phyloP scores from a whole-genome alignment of 352 stramenopile genomes.

The Pythium brachiatum region DNA sequence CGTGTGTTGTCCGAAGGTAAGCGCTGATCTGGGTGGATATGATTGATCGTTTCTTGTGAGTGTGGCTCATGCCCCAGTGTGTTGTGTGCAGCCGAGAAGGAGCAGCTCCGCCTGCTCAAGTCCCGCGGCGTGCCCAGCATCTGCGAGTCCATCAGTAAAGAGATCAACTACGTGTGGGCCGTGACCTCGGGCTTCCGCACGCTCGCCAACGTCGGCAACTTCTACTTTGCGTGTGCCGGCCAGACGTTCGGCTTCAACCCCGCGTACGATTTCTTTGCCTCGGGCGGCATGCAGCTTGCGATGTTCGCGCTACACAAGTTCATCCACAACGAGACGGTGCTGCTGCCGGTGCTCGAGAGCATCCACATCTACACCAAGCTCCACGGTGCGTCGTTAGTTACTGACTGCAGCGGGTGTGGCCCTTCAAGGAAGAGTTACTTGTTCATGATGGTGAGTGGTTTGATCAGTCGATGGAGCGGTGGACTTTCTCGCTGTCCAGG shows the following conservation, averaged over 20 bases:
- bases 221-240: constrained; percentile 73
- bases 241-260: constrained; percentile 70
- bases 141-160: constrained; percentile 65
- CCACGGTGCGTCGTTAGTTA: constrained; percentile 34
- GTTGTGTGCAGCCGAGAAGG: constrained; percentile 47
- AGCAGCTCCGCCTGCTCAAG: constrained; percentile 65
- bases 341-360: constrained; percentile 64
- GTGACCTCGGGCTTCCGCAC: constrained; percentile 69
- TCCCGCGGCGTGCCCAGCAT: constrained; percentile 57
- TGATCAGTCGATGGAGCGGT: constrained; percentile 54
- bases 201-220: constrained; percentile 61
- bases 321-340: constrained; percentile 61
- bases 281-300: constrained; percentile 62
- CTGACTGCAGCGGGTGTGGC: too few relatives aligned
- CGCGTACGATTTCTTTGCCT: constrained; percentile 59
- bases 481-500: constrained; percentile 58
- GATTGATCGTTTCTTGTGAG: background rate
- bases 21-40: too few relatives aligned
- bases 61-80: too few relatives aligned
- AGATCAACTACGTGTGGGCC: constrained; percentile 78
- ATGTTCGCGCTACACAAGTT: constrained; percentile 74
- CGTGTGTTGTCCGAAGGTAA: constrained; percentile 21
- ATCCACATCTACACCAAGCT: constrained; percentile 73
- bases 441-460: background rate
- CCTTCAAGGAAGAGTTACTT: too few relatives aligned